Base-by-base conservation (phyloP, 306 rosid species). In the Crataegus laevigata region DNA sequence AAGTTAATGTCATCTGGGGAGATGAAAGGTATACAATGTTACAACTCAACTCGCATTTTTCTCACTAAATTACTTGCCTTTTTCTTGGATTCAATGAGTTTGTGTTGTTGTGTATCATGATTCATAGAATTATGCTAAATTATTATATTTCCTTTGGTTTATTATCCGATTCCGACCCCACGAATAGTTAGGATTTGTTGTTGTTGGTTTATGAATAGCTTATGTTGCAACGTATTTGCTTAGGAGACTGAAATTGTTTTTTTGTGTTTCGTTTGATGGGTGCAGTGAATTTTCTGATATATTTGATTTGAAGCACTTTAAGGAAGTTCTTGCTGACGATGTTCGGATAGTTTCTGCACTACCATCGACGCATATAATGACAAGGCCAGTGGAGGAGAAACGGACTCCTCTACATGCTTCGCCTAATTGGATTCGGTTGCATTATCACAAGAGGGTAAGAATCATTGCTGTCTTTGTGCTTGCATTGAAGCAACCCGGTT, bases 1-100 rank as follows among this genome's bases (percentile, higher is more conserved):
- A 94, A 88, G 98, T 94, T 79, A 94, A 94, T 60, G 90, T 86
- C 77, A 94, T 94, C 68, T 94, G 99, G 99, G 99, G 93, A 52
- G 99, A 94, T 85, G 99, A 94, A 83, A 94, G 99, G 99, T 90
- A 81, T 40, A 21, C 38, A 52, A 40, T 5, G 29, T n/a, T 42
- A 1, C 29, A 4, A 11, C 68, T 36, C 24, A n/a, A 11, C 68
- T 36, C 22, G 11, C 2, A 58, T 19, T 22, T 59, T 68, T 60
- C 45, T 29, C 13, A 7, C 54, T 22, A 15, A 25, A 52, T 21
- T 36, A 51, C 8, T 10, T 52, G 10, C n/a, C 24, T 34, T 28
- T 47, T 47, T 15, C n/a, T 47, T 18, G 21, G 54, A 22, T 28
- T 64, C n/a, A 30, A 11, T 62, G 13, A 6, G 71, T 63, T 45